phyloP scores from a whole-genome alignment of 495 filamentous ascomycete genomes.

The Penicillium pulvis region DNA sequence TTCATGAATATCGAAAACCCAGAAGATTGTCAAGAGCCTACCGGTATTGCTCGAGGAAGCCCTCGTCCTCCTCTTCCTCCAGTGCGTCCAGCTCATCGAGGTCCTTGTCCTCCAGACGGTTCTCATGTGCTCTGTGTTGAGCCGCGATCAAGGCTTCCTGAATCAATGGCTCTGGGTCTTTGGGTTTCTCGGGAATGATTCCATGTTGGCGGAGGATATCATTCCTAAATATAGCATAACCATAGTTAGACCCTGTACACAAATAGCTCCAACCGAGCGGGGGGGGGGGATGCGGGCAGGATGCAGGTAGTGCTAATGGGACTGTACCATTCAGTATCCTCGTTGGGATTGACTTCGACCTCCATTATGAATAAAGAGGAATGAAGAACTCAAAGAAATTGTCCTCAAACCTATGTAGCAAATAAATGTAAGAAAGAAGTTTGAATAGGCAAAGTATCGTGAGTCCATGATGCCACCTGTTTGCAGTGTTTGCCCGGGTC shows the following conservation, averaged over 20 bases:
- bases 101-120: constrained; percentile 89
- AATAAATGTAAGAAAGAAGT: constrained; percentile 8
- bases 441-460: constrained; percentile 6
- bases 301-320: not conserved
- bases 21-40: constrained; percentile 15
- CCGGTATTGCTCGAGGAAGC: constrained; percentile 84
- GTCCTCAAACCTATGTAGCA: not conserved
- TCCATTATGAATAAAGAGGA: constrained; percentile 56
- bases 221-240: constrained; percentile 64
- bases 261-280: constrained; percentile 16
- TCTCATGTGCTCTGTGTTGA: constrained; percentile 78
- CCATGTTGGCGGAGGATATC: constrained; percentile 97
- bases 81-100: constrained; percentile 90
- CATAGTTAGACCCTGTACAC: constrained; percentile 10
- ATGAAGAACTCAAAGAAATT: not conserved
- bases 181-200: constrained; percentile 93
- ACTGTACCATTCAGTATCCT: constrained; percentile 93
- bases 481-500: constrained; percentile 46
- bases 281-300: constrained; percentile 15
- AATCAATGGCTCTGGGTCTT: constrained; percentile 89
- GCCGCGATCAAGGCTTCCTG: constrained; percentile 92
- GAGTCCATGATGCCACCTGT: constrained; percentile 42
- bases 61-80: constrained; percentile 93
- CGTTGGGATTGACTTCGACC: constrained; percentile 93
- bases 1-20: too few species aligned